Base-by-base conservation (phyloP, 1,284 basidiomycete genomes). In the Porogramme epimiltina region DNA sequence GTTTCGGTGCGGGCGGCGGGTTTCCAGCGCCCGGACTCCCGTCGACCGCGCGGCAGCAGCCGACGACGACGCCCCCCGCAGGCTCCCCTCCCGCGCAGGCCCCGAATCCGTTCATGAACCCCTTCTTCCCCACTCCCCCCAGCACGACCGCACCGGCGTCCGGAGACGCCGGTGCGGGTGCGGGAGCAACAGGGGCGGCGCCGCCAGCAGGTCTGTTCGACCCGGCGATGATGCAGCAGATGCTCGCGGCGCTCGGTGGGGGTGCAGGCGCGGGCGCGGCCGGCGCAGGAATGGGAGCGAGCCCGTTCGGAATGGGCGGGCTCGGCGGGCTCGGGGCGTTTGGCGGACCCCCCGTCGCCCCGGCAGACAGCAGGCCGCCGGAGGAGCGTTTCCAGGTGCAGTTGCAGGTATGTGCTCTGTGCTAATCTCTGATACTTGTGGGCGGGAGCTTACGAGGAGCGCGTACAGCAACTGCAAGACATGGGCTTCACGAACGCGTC, bases 321-420 rank as follows among this genome's bases (percentile, higher is more conserved):
- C 57, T 75, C 19, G 75, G 73, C 22, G 66, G 61, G 9, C 60
- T 73, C 2, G 67, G 63, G 23, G 66, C 59, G 9, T 56, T 63
- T 11, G 68, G 65, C 20, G 66, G 64, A n/a, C 69, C 75, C 26
- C 65, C 77, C 5, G 34, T 31, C 11, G 45, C 37, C 1, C 81
- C 87, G 3, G 73, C 81, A 1, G 91, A 94, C 66, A 73, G 82
- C 3, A 74, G 91, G 62, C 79, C 89, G 11, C 85, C 92, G 3
- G 93, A 95, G 68, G 93, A 95, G 73, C 77, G 93, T 47, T 96
- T 91, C 78, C 89, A 94, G 63, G 84, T 88, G 13, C 91, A 95
- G 67, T 73, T 95, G 11, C 85, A 87, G 78, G 87, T 86, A 23
- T 8, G 79, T 60, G 11, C 18, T 33, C 24, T 43, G 13, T 22